Conservation (phyloP, 305 asterid genomes). For the Fraxinus sp. region DNA sequence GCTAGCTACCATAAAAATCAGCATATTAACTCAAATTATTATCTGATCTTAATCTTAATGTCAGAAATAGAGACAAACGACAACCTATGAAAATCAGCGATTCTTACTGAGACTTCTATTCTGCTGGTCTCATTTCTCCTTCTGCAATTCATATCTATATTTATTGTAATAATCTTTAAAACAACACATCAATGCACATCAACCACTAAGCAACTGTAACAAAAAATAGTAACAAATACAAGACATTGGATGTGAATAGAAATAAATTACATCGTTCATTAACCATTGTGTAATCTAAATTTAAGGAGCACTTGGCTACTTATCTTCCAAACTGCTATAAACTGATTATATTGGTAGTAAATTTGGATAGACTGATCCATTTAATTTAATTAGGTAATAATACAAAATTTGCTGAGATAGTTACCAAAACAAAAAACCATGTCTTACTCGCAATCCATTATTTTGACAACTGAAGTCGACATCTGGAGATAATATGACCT, state of each 20-base stretch:
- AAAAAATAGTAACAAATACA: not conserved
- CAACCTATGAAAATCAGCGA: slow-evolving; percentile 23
- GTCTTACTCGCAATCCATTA: slow-evolving; percentile 92
- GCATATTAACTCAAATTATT: slow-evolving; percentile 27
- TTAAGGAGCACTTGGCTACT: not conserved
- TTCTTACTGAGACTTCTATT: slow-evolving; percentile 54
- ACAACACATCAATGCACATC: slow-evolving; percentile 22
- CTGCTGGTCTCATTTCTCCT: slow-evolving; percentile 61
- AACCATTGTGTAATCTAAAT: not conserved
- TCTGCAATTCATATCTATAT: slow-evolving; percentile 80
- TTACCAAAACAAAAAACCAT: not conserved
- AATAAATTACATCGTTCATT: not conserved
- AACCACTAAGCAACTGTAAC: not conserved
- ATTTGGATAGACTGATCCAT: too few species aligned
- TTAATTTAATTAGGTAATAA: too few species aligned
- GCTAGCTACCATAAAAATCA: too few species aligned
- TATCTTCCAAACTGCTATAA: not conserved
- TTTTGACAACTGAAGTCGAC: slow-evolving; percentile 93
- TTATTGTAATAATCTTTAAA: slow-evolving; percentile 47
- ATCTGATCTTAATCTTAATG: slow-evolving; percentile 15
- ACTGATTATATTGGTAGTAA: not conserved
- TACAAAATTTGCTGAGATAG: too few species aligned
- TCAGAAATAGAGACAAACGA: slow-evolving; percentile 7
- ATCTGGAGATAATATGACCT: slow-evolving; percentile 88
- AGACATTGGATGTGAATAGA: slow-evolving; percentile 3